Evolutionary conservation across 1,284 basidiomycete genomes (phyloP), one percentile per base, ranked within the genome.

Genomic region (Coriolopsis trogii): DNA sequence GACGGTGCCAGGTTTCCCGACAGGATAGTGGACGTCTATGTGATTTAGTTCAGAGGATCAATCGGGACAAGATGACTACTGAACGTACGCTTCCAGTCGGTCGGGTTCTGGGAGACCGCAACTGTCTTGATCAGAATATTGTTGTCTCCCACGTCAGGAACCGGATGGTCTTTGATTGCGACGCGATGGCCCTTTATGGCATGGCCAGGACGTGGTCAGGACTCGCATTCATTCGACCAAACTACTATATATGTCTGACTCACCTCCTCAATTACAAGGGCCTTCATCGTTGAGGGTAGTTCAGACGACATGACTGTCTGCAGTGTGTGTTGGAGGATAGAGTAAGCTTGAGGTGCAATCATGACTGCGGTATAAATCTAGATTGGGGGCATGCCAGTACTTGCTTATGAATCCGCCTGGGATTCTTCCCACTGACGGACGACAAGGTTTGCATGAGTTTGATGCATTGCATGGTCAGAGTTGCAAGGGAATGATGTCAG

Each of bases 71-170:
- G n/a, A n/a, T n/a, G 33, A 12, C 9, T 18, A 9, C 16, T 4
- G 31, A 16, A 36, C 33, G 33, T 36, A 36, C 33, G 15, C 33
- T 36, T 34, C 42, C 42, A 44, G 15, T 44, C 42, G 6, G 33
- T 15, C 16, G 33, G 33, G 16, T 68, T 68, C 55, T 64, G 64
- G 9, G 66, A 64, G 28, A 64, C 39, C 1, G 65, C 59, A n/a
- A 60, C 56, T 20, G 50, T 63, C 50, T 61, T 60, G 40, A 68
- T 49, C 30, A 68, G 61, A 39, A 68, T 39, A 40, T 68, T 63
- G 31, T 65, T 51, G 36, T 61, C 62, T 21, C 49, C 60, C n/a
- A 66, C 42, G 1, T 48, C 24, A 10, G 66, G 65, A 1, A 68
- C 61, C 3, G 62, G 63, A 16, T 59, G 54, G 24, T 65, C 63